Evolutionary conservation across 2,329 filamentous ascomycete species (phyloP).

Genomic region (Colletotrichum destructivum): DNA sequence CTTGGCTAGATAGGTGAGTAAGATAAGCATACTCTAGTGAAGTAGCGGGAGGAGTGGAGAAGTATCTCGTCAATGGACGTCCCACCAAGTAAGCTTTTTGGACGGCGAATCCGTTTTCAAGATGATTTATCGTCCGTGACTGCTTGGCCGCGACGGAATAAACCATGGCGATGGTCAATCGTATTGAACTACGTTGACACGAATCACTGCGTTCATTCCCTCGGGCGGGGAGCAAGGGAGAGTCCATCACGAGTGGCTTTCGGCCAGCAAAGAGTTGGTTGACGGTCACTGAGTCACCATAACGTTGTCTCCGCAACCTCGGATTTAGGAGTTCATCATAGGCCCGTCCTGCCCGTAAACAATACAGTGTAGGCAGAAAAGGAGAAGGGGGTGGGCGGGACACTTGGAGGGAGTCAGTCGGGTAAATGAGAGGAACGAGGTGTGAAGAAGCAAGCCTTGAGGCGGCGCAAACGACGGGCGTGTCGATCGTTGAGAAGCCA

Average conservation of each 20-base stretch:
- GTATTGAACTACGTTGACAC: background rate
- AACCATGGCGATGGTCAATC: background rate
- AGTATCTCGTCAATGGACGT: background rate
- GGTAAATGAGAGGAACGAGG: background rate
- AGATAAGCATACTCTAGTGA: background rate
- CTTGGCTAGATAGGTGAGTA: conserved; percentile 2
- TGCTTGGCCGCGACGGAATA: background rate
- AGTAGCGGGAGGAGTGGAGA: conserved; percentile 2
- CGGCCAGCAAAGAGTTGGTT: conserved; percentile 6
- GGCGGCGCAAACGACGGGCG: background rate
- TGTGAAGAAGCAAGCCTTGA: background rate
- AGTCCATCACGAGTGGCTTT: conserved; percentile 22
- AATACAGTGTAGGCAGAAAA: no score
- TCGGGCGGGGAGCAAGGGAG: background rate
- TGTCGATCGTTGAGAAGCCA: conserved; percentile 9
- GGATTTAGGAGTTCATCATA: conserved; percentile 17
- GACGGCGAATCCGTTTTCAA: background rate
- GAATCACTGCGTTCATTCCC: conserved; percentile 14
- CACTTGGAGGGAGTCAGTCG: background rate
- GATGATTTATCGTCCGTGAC: conserved; percentile 10
- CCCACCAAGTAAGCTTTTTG: conserved; percentile 19
- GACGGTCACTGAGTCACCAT: conserved; percentile 13
- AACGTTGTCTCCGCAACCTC: conserved; percentile 1
- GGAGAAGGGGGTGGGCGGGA: no score
- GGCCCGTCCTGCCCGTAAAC: background rate